A percentile compares a stretch with the other conserved stretches of the same genome.
These are phyloP conservation scores for Alisma plantagoaquatica DNA, from an alignment of 106 monocot species.

Conservation along the genomic window DNA sequence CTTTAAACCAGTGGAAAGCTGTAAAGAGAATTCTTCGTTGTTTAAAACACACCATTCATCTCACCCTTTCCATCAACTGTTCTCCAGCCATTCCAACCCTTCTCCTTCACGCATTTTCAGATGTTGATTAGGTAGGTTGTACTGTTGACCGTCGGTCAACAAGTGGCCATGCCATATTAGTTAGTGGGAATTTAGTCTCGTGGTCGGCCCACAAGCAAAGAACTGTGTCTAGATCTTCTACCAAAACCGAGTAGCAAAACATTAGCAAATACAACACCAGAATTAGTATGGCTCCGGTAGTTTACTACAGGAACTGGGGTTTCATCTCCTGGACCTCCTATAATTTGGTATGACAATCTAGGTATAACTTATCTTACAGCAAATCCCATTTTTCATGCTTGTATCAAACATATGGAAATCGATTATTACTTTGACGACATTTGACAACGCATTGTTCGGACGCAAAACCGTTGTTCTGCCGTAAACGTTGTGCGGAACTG, in stretches of 20 bases:
- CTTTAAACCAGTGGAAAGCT: background rate
- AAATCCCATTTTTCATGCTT: slow-evolving; percentile 1
- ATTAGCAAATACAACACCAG: background rate
- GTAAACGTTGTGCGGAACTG: too few relatives aligned
- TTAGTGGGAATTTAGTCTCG: background rate
- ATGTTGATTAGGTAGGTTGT: slow-evolving; percentile 8
- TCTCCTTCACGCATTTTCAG: background rate
- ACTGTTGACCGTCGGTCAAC: background rate
- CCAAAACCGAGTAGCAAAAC: slow-evolving; percentile 4
- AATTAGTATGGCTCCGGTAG: background rate
- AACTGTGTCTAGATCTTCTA: slow-evolving; percentile 2
- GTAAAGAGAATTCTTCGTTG: background rate
- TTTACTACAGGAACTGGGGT: background rate
- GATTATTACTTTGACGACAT: slow-evolving; percentile 7
- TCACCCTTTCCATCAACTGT: background rate
- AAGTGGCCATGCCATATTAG: background rate
- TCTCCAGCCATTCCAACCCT: background rate
- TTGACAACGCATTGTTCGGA: too few relatives aligned
- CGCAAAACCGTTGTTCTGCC: too few relatives aligned
- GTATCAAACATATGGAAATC: slow-evolving; percentile 7
- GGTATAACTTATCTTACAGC: background rate
- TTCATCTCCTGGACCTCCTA: background rate
- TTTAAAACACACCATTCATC: background rate
- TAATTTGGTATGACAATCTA: slow-evolving; percentile 3
- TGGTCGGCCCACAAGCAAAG: slow-evolving; percentile 11